Evolutionary conservation across 305 asterid genomes (phyloP).

Genomic region (Fraxinus dipetala): DNA sequence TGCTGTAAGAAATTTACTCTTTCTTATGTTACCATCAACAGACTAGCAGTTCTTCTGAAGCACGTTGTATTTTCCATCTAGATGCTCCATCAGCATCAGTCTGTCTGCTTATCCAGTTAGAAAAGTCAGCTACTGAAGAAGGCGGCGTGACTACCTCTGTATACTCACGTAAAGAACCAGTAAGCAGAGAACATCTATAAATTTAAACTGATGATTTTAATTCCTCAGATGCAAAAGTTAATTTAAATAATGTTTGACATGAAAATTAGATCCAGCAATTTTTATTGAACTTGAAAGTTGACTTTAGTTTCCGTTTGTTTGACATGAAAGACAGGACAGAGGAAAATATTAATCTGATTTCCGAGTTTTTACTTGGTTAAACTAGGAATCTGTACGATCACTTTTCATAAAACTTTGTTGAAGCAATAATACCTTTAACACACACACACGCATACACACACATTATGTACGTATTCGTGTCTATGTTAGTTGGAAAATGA

Average conservation of each 20-base stretch:
- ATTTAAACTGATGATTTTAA: slow-evolving; percentile 20
- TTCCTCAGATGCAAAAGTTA: not conserved
- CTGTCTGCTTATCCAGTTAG: slow-evolving; percentile 94
- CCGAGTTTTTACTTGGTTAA: slow-evolving; percentile 18
- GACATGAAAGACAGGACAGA: slow-evolving; percentile 19
- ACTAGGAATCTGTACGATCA: not conserved
- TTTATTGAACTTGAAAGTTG: slow-evolving; percentile 10
- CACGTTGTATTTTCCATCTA: slow-evolving; percentile 76
- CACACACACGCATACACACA: not conserved
- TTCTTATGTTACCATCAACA: slow-evolving; percentile 39
- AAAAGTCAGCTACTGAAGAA: slow-evolving; percentile 97
- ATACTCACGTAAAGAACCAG: slow-evolving; percentile 99
- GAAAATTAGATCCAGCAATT: slow-evolving; percentile 2
- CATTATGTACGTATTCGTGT: slow-evolving; percentile 8
- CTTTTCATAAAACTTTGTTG: slow-evolving; percentile 1
- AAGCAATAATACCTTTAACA: not conserved
- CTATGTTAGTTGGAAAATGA: slow-evolving; percentile 22
- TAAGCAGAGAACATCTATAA: slow-evolving; percentile 43
- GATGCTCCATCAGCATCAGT: slow-evolving; percentile 98
- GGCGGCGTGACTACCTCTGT: slow-evolving; percentile 98
- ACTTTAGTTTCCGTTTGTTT: slow-evolving; percentile 8
- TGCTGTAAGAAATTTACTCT: slow-evolving; percentile 10
- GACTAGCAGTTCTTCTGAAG: slow-evolving; percentile 62
- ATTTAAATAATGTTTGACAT: slow-evolving; percentile 12
- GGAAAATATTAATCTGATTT: slow-evolving; percentile 16